Evolutionary conservation across 768 basidiomycete species (phyloP), one percentile per base, ranked within the genome.

Genomic region (Ramaria sp.): DNA sequence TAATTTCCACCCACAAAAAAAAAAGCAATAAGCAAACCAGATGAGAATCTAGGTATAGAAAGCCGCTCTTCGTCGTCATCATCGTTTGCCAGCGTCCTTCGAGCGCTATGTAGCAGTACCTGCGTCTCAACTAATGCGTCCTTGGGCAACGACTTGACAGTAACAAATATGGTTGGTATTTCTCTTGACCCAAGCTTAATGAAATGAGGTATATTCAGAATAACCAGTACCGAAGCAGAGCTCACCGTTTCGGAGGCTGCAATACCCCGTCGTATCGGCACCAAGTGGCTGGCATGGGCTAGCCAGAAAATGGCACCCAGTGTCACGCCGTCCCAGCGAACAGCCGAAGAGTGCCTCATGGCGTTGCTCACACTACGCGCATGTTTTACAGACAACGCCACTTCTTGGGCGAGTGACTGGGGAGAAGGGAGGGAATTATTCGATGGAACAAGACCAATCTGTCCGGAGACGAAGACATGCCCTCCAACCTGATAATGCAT

Each of bases 401-500:
- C 75, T 69, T 98, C 91, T 11, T 72, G 64, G 0, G 79, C 70
- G 53, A 89, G 66, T 10, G 77, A 83, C 3, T 60, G 69, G 13
- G 84, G 79, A 1, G 74, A 69, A 9, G 93, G 86, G 2, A 98
- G 72, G 1, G 75, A 66, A 30, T 97, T 73, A 47, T 73, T 81
- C 47, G 82, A 72, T 0, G 96, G 95, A 31, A 93, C 73, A 20
- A 99, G 75, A 0, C 91, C 91, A 47, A 99, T 98, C 67, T 99
- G 96, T 3, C 96, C 96, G 0, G 96, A 96, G 56, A 98, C 74
- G 62, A 90, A 91, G n/a, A 92, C 72, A 5, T 80, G 80, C 52
- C 86, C 79, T 61, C 79, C 81, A 46, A 79, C 83, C 92, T 95
- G 62, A 7, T 49, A 1, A 49, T 38, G 39, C 53, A 59, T 27